These are phyloP conservation scores for Kodamaea kakaduensis DNA, from an alignment of 805 yeast genomes.

Conservation along the genomic window DNA sequence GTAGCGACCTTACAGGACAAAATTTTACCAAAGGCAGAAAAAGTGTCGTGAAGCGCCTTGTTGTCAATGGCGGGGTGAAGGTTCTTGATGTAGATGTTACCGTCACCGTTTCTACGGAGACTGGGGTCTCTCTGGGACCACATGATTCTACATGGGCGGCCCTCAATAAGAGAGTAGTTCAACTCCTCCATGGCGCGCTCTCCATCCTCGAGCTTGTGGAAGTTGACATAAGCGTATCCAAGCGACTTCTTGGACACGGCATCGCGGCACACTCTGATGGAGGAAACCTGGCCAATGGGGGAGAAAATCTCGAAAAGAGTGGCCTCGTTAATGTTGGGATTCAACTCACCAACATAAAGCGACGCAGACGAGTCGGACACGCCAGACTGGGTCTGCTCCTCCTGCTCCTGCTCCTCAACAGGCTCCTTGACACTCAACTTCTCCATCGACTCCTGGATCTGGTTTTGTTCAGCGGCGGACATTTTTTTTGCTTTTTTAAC, in stretches of 20 bases:
- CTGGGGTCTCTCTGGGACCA: conserved; percentile 99
- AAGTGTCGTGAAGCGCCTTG: conserved; percentile 97
- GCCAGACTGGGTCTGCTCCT: conserved; percentile 20
- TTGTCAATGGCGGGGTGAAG: conserved; percentile 97
- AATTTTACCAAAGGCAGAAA: conserved; percentile 93
- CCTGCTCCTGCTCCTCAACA: conserved; percentile 20
- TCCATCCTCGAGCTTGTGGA: conserved; percentile 83
- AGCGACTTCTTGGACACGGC: conserved; percentile 94
- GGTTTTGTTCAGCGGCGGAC: conserved; percentile 40
- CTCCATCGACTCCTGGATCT: conserved; percentile 45
- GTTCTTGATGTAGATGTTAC: conserved; percentile 97
- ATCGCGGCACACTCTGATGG: conserved; percentile 98
- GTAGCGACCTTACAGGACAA: conserved; percentile 96
- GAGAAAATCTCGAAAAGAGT: conserved; percentile 91
- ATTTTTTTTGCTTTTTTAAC: conserved; percentile 14
- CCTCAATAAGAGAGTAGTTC: conserved; percentile 91
- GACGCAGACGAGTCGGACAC: conserved; percentile 70
- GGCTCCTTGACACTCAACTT: conserved; percentile 35
- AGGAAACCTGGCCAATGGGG: conserved; percentile 90
- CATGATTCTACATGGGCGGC: conserved; percentile 98
- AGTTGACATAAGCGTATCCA: conserved; percentile 98
- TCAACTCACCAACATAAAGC: conserved; percentile 95
- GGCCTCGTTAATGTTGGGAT: conserved; percentile 90
- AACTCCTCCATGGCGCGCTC: conserved; percentile 91
- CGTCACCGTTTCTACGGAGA: conserved; percentile 89